A percentile compares a stretch with the other conserved stretches of the same genome.
Evolutionary conservation across 495 filamentous ascomycete species (phyloP).

Genomic region (Pyrenula massariospora): DNA sequence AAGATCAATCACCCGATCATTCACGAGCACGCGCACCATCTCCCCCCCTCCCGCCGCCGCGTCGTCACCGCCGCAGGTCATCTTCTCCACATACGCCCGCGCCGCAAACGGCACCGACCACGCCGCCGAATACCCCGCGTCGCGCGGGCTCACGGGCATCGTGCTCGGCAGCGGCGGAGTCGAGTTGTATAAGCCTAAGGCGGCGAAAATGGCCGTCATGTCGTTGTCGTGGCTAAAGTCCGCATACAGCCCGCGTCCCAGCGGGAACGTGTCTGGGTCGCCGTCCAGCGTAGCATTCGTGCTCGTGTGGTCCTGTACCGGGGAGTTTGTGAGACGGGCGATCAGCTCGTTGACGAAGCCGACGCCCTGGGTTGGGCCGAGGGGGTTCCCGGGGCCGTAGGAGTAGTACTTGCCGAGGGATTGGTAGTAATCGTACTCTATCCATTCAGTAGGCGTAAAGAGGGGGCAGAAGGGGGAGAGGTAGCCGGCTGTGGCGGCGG

Average conservation of each 20-base stretch:
- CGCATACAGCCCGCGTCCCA: constrained; percentile 54
- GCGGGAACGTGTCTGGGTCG: constrained; percentile 50
- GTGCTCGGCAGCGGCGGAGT: constrained; percentile 37
- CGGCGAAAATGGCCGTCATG: constrained; percentile 59
- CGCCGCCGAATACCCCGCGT: constrained; percentile 50
- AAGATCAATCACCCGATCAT: constrained; percentile 66
- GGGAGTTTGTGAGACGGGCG: constrained; percentile 55
- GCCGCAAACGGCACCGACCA: constrained; percentile 75
- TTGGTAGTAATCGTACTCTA: constrained; percentile 64
- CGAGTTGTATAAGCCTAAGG: constrained; percentile 60
- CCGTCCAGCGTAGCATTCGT: constrained; percentile 64
- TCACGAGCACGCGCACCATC: constrained; percentile 64
- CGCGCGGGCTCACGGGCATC: constrained; percentile 25
- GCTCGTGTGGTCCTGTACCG: constrained; percentile 57
- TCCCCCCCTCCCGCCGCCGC: constrained; percentile 18
- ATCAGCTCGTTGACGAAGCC: constrained; percentile 79
- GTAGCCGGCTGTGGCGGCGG: constrained; percentile 14
- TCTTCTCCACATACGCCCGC: constrained; percentile 73
- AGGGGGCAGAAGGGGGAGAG: constrained; percentile 58
- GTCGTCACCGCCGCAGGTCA: constrained; percentile 41
- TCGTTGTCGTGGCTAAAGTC: constrained; percentile 88
- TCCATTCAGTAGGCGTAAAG: constrained; percentile 61
- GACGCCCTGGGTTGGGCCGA: constrained; percentile 71
- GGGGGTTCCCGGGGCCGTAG: constrained; percentile 58
- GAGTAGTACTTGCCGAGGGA: constrained; percentile 72